Conservation (phyloP, 2,329 filamentous ascomycete species). For the Bipolaris oryzae region DNA sequence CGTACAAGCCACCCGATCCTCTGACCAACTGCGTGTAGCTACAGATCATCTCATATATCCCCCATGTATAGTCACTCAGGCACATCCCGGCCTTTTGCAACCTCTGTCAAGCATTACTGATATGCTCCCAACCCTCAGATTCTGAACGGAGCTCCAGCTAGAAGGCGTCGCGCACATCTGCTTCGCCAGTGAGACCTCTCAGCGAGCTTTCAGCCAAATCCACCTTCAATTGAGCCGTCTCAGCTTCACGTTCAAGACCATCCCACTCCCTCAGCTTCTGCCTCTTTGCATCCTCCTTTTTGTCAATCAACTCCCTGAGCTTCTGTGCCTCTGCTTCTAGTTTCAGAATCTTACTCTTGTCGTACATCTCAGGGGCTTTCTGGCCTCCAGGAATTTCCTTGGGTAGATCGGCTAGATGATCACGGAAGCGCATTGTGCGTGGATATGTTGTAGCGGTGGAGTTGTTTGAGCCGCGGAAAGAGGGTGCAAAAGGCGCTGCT, state of each 20-base stretch:
- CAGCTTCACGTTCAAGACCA: constrained; percentile 51
- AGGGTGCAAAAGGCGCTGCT: constrained; percentile 40
- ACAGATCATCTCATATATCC: not conserved
- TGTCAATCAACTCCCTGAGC: constrained; percentile 54
- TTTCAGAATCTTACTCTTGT: constrained; percentile 52
- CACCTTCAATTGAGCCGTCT: constrained; percentile 52
- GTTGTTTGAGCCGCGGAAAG: constrained; percentile 52
- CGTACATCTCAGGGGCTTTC: constrained; percentile 51
- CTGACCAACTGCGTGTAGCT: not conserved
- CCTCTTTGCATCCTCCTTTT: constrained; percentile 54
- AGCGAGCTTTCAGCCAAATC: constrained; percentile 57
- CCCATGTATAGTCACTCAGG: not conserved
- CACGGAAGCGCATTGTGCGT: constrained; percentile 54
- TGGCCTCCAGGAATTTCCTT: constrained; percentile 54
- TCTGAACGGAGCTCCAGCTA: constrained; percentile 30
- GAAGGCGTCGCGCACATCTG: constrained; percentile 48
- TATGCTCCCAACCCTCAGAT: not conserved
- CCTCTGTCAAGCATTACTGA: constrained; percentile 44
- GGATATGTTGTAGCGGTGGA: constrained; percentile 54
- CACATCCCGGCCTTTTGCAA: not conserved
- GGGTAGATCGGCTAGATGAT: constrained; percentile 52
- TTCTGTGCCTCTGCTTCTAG: constrained; percentile 56
- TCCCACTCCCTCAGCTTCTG: constrained; percentile 56
- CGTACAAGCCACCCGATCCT: constrained; percentile 11
- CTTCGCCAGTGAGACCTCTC: constrained; percentile 49